Evolutionary conservation across 345 rosid genomes (phyloP), one percentile per base, ranked within the genome.

Genomic region (Rhodomyrtus tomentosa): DNA sequence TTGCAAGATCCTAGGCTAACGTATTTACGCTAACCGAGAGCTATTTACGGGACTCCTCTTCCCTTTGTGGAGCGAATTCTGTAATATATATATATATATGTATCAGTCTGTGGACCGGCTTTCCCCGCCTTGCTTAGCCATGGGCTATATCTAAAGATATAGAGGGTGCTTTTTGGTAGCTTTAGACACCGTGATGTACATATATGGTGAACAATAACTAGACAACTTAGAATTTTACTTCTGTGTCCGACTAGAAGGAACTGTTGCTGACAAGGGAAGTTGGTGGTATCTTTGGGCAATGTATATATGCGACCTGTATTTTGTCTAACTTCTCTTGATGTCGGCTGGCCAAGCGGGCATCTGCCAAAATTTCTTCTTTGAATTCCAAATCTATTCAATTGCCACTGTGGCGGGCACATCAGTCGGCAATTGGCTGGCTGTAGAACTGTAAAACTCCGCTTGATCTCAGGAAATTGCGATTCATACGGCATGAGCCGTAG

Each of bases 11-110:
- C 7, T 79, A 13, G 56, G 11, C 83, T 32, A 49, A 68, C 76
- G 76, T 32, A 68, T 68, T 81, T 45, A 81, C 25, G 58, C 83
- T 81, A 81, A 81, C 83, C 42, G 55, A 50, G 53, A 81, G 24
- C 83, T 49, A 36, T 68, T 80, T 80, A 42, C 36, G 7, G 22
- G 82, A 11, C 52, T 53, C 55, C 80, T 51, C 74, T 11, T 55
- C 55, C 52, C 55, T 42, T 56, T 55, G 50, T 56, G 86, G 25
- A 80, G 45, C 79, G 58, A 82, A 56, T 68, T 87, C 83, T 89
- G 94, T 92, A 89, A 85, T 85, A 88, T 89, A 86, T 87, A 84
- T 86, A 85, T 85, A 88, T 89, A 86, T 87, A 84, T 86, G 85
- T 80, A 79, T 48, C 54, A 5, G 38, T 42, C 58, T 12, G 12